Base-by-base conservation (phyloP, 768 basidiomycete species). In the Suillus spraguei region DNA sequence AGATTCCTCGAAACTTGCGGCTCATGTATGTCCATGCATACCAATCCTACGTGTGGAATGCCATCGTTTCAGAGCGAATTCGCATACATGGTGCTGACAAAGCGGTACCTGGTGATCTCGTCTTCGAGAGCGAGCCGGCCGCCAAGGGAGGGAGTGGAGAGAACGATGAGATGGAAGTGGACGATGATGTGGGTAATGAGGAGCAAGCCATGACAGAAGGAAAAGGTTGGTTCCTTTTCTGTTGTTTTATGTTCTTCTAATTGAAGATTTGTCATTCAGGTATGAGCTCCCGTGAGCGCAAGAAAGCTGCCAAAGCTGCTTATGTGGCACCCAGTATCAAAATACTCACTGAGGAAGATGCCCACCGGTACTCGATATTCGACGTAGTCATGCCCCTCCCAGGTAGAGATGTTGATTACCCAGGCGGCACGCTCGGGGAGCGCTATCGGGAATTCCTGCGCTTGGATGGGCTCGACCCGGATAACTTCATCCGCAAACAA, bases 11-110 rank as follows among this genome's bases (percentile, higher is more conserved):
- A 62, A 99, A 97, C 71, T 85, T 99, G 64, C 86, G 97, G 59
- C 79, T 97, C 67, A 98, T 99, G 93, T 99, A 99, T 74, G 88
- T 98, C 61, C 97, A 99, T 75, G 96, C 96, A 36, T 99, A 98
- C 74, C 97, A 99, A 75, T 96, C 94, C 17, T 99, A 98, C 69
- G 89, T 99, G 39, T 99, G 97, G 97, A 99, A 99, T 76, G 88
- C 94, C 54, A 89, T 98, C 62, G 94, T 96, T 46, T 98, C 96
- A 4, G 95, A 98, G 76, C 90, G 97, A 14, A 88, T 99, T 70
- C 87, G 86, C 64, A 81, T 82, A 55, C 88, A 88, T 69, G 95
- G 96, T 36, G 78, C 83, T 59, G 84, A 89, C 59, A 82, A 84
- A 64, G 88, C 94, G 2, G 82, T 95, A 52, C 86, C 86, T 7